Evolutionary conservation across 331 rosid genomes (phyloP), one percentile per base, ranked within the genome.

Genomic region (Quercus lobata): DNA sequence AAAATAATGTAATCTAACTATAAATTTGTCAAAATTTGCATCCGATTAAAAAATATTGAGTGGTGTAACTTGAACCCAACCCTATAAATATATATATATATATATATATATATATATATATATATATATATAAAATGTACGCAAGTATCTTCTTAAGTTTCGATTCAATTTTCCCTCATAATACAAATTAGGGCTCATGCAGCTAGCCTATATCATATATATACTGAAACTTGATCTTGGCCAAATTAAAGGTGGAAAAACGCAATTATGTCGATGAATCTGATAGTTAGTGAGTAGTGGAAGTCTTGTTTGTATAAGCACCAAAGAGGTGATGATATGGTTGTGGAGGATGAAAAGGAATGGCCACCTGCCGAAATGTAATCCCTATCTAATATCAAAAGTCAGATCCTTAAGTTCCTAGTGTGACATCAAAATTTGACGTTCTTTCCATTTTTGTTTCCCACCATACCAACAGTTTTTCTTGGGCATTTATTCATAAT

Each of bases 391-490:
- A 72, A 63, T 62, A 30, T 52, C 41, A 25, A 19, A 21, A 27
- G 11, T 80, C 25, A 54, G 29, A 27, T 72, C 24, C 32, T 54
- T 30, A 27, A 66, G 25, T 82, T 82, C 74, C 80, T 57, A 55
- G 8, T 56, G 52, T 30, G 32, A 61, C 76, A 44, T 78, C 54
- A 82, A 78, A 77, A 25, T 66, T 57, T 52, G 83, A 57, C 79
- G 27, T 34, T 78, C 17, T 21, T 49, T 53, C 62, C 66, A 70
- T 58, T 73, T 52, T 44, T 78, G 86, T 57, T 66, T 57, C 80
- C 83, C 82, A 82, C 82, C 73, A 78, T 22, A 46, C 61, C 24
- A 73, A 69, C 79, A 78, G 32, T 61, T 56, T 60, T 57, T 58
- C 74, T 57, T 72, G 66, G 7, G 71, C 37, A 32, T 32, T 71